Evolutionary conservation across 352 stramenopile genomes (phyloP), one percentile per base, ranked within the genome.

Genomic region (Globisporangium yorkense): DNA sequence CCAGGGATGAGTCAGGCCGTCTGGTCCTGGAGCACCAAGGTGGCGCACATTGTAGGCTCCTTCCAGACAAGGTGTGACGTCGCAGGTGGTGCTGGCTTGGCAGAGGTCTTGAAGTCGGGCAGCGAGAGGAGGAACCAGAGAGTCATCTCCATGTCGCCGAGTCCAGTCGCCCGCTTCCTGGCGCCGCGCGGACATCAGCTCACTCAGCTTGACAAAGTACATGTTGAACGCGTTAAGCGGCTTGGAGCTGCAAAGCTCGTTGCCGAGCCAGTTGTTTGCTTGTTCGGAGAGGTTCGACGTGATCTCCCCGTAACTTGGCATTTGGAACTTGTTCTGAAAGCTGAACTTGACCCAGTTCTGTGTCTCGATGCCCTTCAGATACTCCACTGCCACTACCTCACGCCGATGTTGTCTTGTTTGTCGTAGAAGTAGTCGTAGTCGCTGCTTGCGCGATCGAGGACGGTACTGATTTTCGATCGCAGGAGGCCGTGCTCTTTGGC

Each of bases 251-350:
- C 61, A 5, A 15, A 44, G 48, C 0, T 66, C 56, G 13, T 65
- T 63, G 13, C 35, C 50, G 5, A 67, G 66, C 61, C 49, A 75
- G 13, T 57, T 62, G 20, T 71, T 71, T 0, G 60, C 61, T 58
- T 67, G 47, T 41, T 69, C 58, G 1, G 67, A 51, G 1, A 71
- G 49, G 24, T 71, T 71, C 5, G 51, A 67, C 2, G 54, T 66
- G 6, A 54, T 62, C 40, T 71, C 53, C 24, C 59, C 33, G 54
- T 68, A 68, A 0, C 59, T 62, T 0, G 62, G 59, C 0, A 62
- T 44, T 0, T 62, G 33, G 16, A 62, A 66, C 8, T n/a, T 21
- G 3, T 66, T 46, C 5, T 59, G 47, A 33, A 56, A 63, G 5
- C 16, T 39, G 54, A 48, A 72, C 33, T 68, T 68, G 2, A 59